Evolutionary conservation across 179 eudicot genomes (phyloP).

Genomic region (Dionaea muscipula): DNA sequence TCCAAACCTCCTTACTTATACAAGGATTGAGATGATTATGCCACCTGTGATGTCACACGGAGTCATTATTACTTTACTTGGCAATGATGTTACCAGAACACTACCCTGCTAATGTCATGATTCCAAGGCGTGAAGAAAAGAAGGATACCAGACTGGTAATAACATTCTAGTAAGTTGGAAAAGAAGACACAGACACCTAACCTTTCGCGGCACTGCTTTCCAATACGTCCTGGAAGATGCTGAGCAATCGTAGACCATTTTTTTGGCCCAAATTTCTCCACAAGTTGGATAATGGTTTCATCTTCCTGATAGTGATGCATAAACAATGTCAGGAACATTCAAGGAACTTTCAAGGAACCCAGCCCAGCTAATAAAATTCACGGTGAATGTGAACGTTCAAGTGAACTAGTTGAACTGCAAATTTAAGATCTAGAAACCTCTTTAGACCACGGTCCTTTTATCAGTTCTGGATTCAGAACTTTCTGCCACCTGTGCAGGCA

Average conservation of each 20-base stretch:
- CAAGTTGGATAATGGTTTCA: constrained; percentile 64
- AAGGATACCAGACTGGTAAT: not conserved
- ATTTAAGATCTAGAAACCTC: too few species aligned
- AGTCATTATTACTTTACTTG: too few species aligned
- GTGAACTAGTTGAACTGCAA: too few species aligned
- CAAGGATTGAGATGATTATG: constrained; percentile 92
- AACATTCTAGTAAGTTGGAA: not conserved
- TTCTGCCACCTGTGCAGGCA: constrained; percentile 99
- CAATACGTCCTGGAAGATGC: constrained; percentile 90
- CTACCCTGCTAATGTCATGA: too few species aligned
- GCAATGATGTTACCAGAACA: too few species aligned
- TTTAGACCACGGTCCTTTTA: constrained; percentile 99
- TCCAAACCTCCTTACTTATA: constrained; percentile 97
- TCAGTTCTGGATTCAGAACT: constrained; percentile 88
- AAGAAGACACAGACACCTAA: constrained; percentile 8
- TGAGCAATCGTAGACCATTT: constrained; percentile 99
- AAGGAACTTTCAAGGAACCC: too few species aligned
- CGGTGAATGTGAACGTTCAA: too few species aligned
- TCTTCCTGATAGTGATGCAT: constrained; percentile 42
- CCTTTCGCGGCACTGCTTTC: constrained; percentile 99
- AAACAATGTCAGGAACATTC: not conserved
- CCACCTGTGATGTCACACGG: too few species aligned
- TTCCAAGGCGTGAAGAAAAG: not conserved
- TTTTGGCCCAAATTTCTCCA: constrained; percentile 72
- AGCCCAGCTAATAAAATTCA: too few species aligned